A percentile compares a stretch with the other conserved stretches of the same genome.
Evolutionary conservation across 768 basidiomycete species (phyloP).

Genomic region (Pleurotus sapidus): DNA sequence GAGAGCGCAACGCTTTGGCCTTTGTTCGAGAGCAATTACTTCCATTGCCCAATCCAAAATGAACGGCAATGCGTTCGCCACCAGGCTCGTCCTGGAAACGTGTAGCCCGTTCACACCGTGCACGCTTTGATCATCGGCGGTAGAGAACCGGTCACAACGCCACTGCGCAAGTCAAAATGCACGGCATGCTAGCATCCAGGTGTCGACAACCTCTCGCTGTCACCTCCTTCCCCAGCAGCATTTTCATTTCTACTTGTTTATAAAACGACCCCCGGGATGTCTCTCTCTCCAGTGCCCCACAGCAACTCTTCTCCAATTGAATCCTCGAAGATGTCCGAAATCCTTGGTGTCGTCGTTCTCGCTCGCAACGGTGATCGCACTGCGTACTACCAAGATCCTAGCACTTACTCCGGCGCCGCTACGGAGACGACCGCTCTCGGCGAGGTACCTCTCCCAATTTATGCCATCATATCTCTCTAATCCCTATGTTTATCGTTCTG

Average conservation of each 20-base stretch:
- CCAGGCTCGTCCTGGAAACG: background rate
- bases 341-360: constrained; percentile 76
- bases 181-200: background rate
- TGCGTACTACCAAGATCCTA: constrained; percentile 69
- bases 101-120: constrained; percentile 1
- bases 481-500: no score
- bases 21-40: background rate
- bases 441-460: constrained; percentile 39
- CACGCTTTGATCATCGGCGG: constrained; percentile 3
- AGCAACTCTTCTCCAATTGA: constrained; percentile 15
- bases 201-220: constrained; percentile 2
- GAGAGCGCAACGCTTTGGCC: no score
- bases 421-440: constrained; percentile 77
- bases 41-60: constrained; percentile 1
- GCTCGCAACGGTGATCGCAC: constrained; percentile 77
- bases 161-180: constrained; percentile 4
- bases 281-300: constrained; percentile 11
- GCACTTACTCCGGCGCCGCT: constrained; percentile 57
- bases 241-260: constrained; percentile 5
- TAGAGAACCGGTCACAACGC: background rate
- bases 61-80: constrained; percentile 2
- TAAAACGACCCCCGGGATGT: background rate
- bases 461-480: constrained; percentile 8
- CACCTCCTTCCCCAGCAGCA: constrained; percentile 4
- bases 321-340: constrained; percentile 41